Evolutionary conservation across 1,139 yeast species (phyloP), one percentile per base, ranked within the genome.

Genomic region (Magnusiomyces suaveolens): DNA sequence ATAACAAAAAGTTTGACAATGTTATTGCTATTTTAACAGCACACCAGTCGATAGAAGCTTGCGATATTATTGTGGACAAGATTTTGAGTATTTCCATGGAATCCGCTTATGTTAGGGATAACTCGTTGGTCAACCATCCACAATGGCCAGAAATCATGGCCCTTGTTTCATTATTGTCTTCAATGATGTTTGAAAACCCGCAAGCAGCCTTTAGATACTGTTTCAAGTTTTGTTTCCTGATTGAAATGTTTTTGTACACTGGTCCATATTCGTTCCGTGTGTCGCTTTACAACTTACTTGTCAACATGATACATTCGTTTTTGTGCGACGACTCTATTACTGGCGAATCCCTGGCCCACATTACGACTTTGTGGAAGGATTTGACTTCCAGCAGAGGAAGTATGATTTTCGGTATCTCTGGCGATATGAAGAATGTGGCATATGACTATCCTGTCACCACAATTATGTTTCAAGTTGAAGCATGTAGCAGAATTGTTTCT

Each of bases 341-440:
- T 36, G 46, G 16, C 1, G 58, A 52, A 20, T 33, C 44, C 3
- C 41, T 43, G 20, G 47, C 47, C 6, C 58, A 56, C 29, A 26
- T 53, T 12, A 39, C 25, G 4, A 25, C 73, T 1, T 76, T 85
- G 1, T 79, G 86, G 60, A 74, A 72, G 2, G 79, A 79, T 54
- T 77, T 87, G 59, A 80, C 87, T 54, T 82, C 87, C 12, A 87
- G 85, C 54, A 77, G 90, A 64, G 84, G 87, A 2, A 82, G 80
- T 61, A 78, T 86, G 75, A 72, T 87, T 58, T 87, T 87, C 70
- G 96, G 96, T 0, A 73, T 87, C 59, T 82, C 83, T n/a, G 81
- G 88, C 61, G 90, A 84, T 44, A 74, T 71, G 54, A 74, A 75
- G 48, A 70, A 72, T 36, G 63, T 70, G 20, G 68, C 71, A 16